Percentiles rank a stretch among this genome's conserved stretches.
Conservation (phyloP, 148 eudicot genomes). For the Amaranthus cruentus region DNA sequence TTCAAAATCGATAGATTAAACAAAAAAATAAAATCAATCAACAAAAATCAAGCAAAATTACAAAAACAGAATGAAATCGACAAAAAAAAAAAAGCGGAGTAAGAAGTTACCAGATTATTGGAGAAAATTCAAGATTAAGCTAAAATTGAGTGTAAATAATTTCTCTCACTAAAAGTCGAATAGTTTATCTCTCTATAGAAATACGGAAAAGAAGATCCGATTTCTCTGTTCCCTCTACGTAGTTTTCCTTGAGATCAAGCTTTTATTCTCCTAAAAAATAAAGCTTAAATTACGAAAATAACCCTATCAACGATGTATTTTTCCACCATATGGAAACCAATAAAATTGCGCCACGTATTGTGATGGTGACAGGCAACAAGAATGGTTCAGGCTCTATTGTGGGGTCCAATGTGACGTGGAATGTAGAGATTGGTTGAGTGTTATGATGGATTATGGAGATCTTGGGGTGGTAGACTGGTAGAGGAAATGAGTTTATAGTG, state of each 20-base stretch:
- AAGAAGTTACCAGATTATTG: constrained; percentile 15
- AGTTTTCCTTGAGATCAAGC: background rate
- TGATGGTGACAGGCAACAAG: background rate
- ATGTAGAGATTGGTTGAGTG: constrained; percentile 1
- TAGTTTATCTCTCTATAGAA: background rate
- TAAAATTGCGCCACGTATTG: constrained; percentile 12
- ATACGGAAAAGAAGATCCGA: background rate
- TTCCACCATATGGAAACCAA: constrained; percentile 12
- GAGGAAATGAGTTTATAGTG: background rate
- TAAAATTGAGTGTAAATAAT: background rate
- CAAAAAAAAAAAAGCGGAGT: background rate
- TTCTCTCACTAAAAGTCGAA: constrained; percentile 2
- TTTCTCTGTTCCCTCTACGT: background rate
- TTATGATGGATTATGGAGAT: background rate
- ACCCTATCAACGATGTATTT: constrained; percentile 1
- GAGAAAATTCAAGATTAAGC: background rate
- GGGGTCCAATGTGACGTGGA: constrained; percentile 7
- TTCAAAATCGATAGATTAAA: background rate
- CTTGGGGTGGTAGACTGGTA: background rate
- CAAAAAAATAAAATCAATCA: background rate
- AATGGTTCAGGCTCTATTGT: background rate
- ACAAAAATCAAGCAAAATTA: background rate
- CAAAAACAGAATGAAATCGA: background rate
- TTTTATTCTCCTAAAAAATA: background rate
- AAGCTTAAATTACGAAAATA: background rate